Evolutionary conservation across 495 filamentous ascomycete species (phyloP), one percentile per base, ranked within the genome.

Genomic region (Chaetomidium leptoderma): DNA sequence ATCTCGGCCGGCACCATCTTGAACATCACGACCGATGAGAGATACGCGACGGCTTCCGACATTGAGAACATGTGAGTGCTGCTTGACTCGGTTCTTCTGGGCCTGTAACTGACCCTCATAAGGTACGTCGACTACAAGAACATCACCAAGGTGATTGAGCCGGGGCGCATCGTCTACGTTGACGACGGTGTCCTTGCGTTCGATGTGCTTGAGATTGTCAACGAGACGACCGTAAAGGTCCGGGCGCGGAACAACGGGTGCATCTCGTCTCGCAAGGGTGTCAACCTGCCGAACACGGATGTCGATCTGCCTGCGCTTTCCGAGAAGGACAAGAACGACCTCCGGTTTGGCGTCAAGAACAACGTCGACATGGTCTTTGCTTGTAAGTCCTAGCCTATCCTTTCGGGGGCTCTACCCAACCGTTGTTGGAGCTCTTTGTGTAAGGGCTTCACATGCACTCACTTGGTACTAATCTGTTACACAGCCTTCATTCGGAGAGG

Each of bases 61-160:
- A 83, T 87, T 62, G 81, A 90, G 75, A 92, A 96, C 78, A 97
- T 98, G 95, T 98, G 79, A 72, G 88, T 57, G 23, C 6, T 19
- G n/a, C 13, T 3, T n/a, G 27, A n/a, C n/a, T n/a, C n/a, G n/a
- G n/a, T n/a, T n/a, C n/a, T n/a, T n/a, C n/a, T n/a, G n/a, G n/a
- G n/a, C n/a, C n/a, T n/a, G n/a, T n/a, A n/a, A n/a, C 67, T 71
- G 42, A 68, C 60, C 21, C 36, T 7, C 14, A 29, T 16, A 44
- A 96, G 91, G 91, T 95, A 91, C 65, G 88, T 98, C 66, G 93
- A 98, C 79, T 98, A 98, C 78, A 92, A 92, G 85, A 98, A 98
- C 82, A 96, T 98, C 81, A 96, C 93, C 77, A 95, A 92, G 77
- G 92, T 98, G 67, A 97, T 98, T 72, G 72, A 86, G 62, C 76